Evolutionary conservation across 768 basidiomycete genomes (phyloP), one percentile per base, ranked within the genome.

Genomic region (Pleurotus pulmonarius): DNA sequence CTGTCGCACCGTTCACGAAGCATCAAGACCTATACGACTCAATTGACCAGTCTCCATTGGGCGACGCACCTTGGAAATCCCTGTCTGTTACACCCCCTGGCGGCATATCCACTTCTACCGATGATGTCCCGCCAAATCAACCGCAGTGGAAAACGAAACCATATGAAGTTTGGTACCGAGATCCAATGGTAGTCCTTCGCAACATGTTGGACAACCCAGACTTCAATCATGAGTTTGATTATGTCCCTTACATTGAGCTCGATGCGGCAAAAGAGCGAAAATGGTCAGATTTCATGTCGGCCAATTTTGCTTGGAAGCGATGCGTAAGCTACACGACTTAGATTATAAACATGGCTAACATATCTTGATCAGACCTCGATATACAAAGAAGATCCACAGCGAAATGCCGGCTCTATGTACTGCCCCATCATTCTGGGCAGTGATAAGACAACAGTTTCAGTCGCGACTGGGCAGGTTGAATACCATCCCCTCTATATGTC

Each of bases 271-370:
- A 64, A 0, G 61, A 66, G 20, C 58, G 69, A 0, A 63, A 58
- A 3, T 75, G 61, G 52, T 37, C 29, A 2, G 63, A 78, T 61
- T 59, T 79, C 15, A 76, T 78, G 72, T 75, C 74, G 0, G 77
- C 71, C 2, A 63, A 73, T 34, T 78, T 67, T 62, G 71, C 71
- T 1, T 79, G 73, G 74, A 52, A 62, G 5, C 75, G 80, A 47
- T 69, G 68, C 8, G 72, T 70, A 40, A n/a, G n/a, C n/a, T n/a
- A n/a, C n/a, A n/a, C n/a, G n/a, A n/a, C n/a, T n/a, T n/a, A n/a
- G n/a, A n/a, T n/a, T n/a, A n/a, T n/a, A n/a, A n/a, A n/a, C n/a
- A n/a, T n/a, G n/a, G n/a, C n/a, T n/a, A n/a, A n/a, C n/a, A n/a
- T n/a, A n/a, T n/a, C n/a, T n/a, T n/a, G n/a, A n/a, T n/a, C n/a